These are phyloP conservation scores for Grosmannia clavigera DNA, from an alignment of 2,329 filamentous ascomycete genomes.

Conservation along the genomic window DNA sequence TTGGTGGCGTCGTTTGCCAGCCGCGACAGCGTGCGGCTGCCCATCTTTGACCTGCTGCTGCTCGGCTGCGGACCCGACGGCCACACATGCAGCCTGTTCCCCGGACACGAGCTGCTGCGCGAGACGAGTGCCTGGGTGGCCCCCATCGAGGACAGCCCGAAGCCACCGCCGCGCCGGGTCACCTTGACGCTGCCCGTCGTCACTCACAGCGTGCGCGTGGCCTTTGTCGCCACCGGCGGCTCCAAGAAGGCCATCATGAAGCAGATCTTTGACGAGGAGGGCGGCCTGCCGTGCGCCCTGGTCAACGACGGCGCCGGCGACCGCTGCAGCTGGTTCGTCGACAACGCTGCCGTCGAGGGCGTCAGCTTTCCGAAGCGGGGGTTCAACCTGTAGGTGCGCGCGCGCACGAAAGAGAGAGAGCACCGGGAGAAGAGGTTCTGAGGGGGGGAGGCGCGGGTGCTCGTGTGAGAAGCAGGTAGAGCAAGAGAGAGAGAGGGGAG, in stretches of 20 bases:
- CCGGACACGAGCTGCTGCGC: conserved; percentile 72
- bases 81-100: conserved; percentile 95
- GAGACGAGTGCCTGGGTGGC: conserved; percentile 88
- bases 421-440: background rate
- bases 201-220: conserved; percentile 72
- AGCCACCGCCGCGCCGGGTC: conserved; percentile 82
- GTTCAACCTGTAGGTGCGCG: conserved; percentile 29
- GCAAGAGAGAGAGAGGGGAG: background rate
- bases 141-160: conserved; percentile 83
- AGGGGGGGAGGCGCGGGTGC: background rate
- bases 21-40: conserved; percentile 85
- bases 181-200: conserved; percentile 88
- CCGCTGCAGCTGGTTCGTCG: conserved; percentile 91
- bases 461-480: conserved; percentile 39
- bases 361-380: conserved; percentile 71
- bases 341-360: conserved; percentile 72
- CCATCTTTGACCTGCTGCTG: conserved; percentile 87
- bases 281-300: conserved; percentile 69
- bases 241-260: conserved; percentile 89
- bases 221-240: conserved; percentile 79
- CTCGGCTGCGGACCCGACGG: conserved; percentile 92
- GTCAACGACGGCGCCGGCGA: conserved; percentile 78
- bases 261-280: conserved; percentile 79
- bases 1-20: conserved; percentile 79
- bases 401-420: background rate